Conservation (phyloP, 345 rosid genomes). For the Sapria himalayana region DNA sequence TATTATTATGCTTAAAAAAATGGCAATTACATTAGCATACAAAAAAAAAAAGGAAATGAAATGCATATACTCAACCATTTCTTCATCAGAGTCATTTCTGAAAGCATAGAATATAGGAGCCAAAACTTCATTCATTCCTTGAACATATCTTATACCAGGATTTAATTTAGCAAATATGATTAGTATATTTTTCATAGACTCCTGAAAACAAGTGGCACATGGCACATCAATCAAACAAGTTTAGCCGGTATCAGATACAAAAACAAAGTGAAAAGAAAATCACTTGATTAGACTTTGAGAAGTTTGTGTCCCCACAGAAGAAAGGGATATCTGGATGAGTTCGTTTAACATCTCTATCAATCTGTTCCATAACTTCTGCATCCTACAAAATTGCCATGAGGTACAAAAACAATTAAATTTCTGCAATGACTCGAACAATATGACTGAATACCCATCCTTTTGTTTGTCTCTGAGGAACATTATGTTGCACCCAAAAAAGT, state of each 20-base stretch:
- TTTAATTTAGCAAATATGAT: slow-evolving; percentile 79
- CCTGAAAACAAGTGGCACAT: slow-evolving; percentile 27
- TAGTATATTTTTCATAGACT: slow-evolving; percentile 56
- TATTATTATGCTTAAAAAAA: no score
- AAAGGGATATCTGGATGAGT: slow-evolving; percentile 95
- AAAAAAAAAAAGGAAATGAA: slow-evolving; percentile 3
- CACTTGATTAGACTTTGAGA: slow-evolving; percentile 77
- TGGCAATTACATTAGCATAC: no score
- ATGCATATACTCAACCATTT: slow-evolving; percentile 44
- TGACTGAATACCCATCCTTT: no score
- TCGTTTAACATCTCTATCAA: slow-evolving; percentile 86
- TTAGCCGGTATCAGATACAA: not conserved
- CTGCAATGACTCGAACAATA: no score
- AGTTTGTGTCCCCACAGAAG: slow-evolving; percentile 68
- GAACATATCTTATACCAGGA: slow-evolving; percentile 95
- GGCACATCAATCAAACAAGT: slow-evolving; percentile 10
- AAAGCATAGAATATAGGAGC: slow-evolving; percentile 80
- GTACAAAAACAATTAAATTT: no score
- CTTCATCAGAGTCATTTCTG: slow-evolving; percentile 61
- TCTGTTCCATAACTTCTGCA: slow-evolving; percentile 74
- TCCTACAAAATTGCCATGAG: slow-evolving; percentile 38
- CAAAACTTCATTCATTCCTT: slow-evolving; percentile 95
- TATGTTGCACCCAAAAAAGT: no score
- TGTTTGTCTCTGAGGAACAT: no score
- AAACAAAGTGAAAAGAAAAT: slow-evolving; percentile 4